A percentile compares a stretch with the other conserved stretches of the same genome.
Conservation (phyloP, 257 asterid species). For the Capsicum rhomboideum region DNA sequence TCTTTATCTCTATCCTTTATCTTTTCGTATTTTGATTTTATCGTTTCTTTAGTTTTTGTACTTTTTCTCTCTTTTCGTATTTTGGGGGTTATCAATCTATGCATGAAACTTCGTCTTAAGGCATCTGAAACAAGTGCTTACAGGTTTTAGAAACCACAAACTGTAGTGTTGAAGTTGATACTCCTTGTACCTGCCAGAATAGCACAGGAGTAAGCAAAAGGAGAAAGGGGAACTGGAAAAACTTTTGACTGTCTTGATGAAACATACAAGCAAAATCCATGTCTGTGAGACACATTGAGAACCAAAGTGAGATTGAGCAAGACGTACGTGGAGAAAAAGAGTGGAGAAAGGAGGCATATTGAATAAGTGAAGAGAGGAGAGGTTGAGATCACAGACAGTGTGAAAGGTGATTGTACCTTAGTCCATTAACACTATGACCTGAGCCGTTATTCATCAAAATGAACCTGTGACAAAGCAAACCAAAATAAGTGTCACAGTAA, state of each 20-base stretch:
- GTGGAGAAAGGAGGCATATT: neutral
- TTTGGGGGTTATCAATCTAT: too few species aligned
- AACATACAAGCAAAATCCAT: neutral
- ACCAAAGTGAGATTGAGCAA: neutral
- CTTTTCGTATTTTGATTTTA: too few species aligned
- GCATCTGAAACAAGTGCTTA: conserved; percentile 16
- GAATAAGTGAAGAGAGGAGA: neutral
- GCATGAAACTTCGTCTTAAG: neutral
- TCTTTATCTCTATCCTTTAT: too few species aligned
- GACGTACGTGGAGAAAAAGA: neutral
- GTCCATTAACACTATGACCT: conserved; percentile 69
- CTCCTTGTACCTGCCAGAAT: conserved; percentile 61
- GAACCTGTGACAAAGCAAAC: conserved; percentile 46
- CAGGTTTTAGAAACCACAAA: conserved; percentile 88
- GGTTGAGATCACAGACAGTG: neutral
- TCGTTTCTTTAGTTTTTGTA: too few species aligned
- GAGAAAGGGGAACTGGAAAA: neutral
- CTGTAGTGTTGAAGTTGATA: conserved; percentile 87
- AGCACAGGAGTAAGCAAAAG: neutral
- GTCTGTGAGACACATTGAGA: neutral
- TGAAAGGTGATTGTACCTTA: conserved; percentile 38
- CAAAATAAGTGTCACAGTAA: neutral
- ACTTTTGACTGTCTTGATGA: neutral
- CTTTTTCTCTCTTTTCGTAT: too few species aligned
- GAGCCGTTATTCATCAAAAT: conserved; percentile 84